These are phyloP conservation scores for Malus sieversii DNA, from an alignment of 306 rosid species.

Conservation along the genomic window DNA sequence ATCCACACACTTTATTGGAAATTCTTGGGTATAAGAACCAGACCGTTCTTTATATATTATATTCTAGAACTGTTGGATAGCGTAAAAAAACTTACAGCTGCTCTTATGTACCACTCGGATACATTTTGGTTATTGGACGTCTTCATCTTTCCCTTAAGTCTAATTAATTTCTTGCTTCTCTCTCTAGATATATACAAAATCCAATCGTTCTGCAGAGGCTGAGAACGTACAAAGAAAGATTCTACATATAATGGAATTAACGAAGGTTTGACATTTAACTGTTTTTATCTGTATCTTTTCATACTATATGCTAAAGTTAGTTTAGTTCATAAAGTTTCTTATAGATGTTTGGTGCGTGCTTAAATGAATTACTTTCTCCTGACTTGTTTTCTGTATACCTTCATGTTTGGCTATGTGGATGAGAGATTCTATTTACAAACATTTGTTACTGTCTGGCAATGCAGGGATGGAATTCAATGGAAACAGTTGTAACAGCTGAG, in stretches of 20 bases:
- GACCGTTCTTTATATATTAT: background rate
- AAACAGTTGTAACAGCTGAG: constrained; percentile 66
- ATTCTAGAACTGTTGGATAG: too few species aligned
- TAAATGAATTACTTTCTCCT: too few species aligned
- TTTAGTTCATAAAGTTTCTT: background rate
- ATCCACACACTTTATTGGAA: background rate
- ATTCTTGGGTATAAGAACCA: background rate
- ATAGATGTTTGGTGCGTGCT: background rate
- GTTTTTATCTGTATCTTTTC: constrained; percentile 14
- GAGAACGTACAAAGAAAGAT: constrained; percentile 76
- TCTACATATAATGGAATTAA: constrained; percentile 67
- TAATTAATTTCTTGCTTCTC: background rate
- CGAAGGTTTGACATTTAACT: constrained; percentile 40
- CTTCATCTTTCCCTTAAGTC: constrained; percentile 5
- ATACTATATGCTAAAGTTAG: background rate
- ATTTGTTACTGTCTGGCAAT: constrained; percentile 11
- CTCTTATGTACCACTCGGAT: background rate
- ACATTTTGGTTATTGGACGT: constrained; percentile 4
- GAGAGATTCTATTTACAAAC: background rate
- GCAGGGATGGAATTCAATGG: constrained; percentile 83
- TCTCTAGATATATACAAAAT: constrained; percentile 54
- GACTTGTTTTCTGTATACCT: too few species aligned
- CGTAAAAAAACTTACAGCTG: background rate
- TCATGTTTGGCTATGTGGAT: background rate
- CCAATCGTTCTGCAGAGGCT: constrained; percentile 54